Evolutionary conservation across 176 grass and related monocot species (phyloP), one percentile per base, ranked within the genome.

Genomic region (Puya raimondii): DNA sequence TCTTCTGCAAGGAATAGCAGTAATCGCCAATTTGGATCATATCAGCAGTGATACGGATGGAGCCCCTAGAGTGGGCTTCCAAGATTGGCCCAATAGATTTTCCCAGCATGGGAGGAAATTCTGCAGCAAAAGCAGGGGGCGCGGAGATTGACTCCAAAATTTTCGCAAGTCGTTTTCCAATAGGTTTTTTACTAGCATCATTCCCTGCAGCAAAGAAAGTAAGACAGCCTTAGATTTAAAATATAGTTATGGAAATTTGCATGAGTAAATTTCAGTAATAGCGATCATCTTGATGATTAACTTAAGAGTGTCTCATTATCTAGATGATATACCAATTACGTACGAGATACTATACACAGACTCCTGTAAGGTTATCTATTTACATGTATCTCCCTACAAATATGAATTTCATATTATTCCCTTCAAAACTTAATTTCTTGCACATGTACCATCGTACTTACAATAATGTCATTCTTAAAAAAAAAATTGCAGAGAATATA

Each of bases 101-200:
- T 47, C 16, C 18, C 33, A 77, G 64, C 7, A 16, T 21, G 13
- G 87, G 27, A 0, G 84, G 83, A 56, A 70, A 76, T 23, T 93
- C 94, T n/a, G 82, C 81, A 23, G 93, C 89, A 64, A 84, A 77
- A 53, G 89, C 82, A 68, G 86, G 80, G 47, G 82, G 78, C 5
- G 94, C 87, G 56, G 94, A 74, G 23, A 86, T 86, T 59, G 82
- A 87, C 11, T 75, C 82, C 71, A 99, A 73, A 87, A 93, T 80
- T 78, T 54, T 86, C 33, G 51, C 26, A 49, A 93, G 70, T 67
- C 53, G 81, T 50, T 92, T 90, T 75, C 78, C 78, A 0, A 85
- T 73, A 53, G 80, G 72, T 68, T 91, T 99, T 65, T 76, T 78
- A 64, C 12, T 52, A 20, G 70, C 70, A 11, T 84, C 80, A 82